These are phyloP conservation scores for Zea luxurians DNA, from an alignment of 176 grass and related monocot genomes.

Conservation along the genomic window DNA sequence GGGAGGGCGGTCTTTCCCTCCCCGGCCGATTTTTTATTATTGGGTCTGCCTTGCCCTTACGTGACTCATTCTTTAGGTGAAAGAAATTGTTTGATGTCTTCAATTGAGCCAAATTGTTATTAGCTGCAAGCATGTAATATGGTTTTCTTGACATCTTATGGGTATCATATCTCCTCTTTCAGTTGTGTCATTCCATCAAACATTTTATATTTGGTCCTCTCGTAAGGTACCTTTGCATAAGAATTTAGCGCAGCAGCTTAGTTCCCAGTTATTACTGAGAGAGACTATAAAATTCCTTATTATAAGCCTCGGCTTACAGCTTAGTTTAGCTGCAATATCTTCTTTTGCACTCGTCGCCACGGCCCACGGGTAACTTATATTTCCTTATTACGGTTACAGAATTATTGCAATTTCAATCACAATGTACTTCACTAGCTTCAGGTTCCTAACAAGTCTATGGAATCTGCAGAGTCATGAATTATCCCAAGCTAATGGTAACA, in stretches of 20 bases:
- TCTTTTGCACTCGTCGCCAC: background rate
- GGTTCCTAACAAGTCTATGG: constrained; percentile 31
- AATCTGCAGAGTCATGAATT: constrained; percentile 53
- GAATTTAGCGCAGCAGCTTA: background rate
- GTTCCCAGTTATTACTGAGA: background rate
- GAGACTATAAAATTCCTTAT: background rate
- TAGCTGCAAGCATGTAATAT: background rate
- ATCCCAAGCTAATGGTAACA: constrained; percentile 47
- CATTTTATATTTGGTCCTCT: constrained; percentile 25
- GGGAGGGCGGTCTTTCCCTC: too few relatives aligned
- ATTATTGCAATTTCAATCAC: constrained; percentile 24
- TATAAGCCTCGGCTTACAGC: background rate
- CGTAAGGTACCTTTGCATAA: background rate
- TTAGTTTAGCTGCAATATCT: constrained; percentile 14
- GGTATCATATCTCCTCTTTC: constrained; percentile 15
- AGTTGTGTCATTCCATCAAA: background rate
- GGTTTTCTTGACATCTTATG: constrained; percentile 28
- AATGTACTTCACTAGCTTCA: constrained; percentile 18
- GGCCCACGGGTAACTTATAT: background rate
- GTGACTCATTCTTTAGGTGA: background rate
- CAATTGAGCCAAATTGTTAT: background rate
- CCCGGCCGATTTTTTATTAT: too few relatives aligned
- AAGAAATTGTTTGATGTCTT: constrained; percentile 7
- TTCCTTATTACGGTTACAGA: constrained; percentile 17
- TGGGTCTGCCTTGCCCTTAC: too few relatives aligned